A percentile compares a stretch with the other conserved stretches of the same genome.
phyloP scores from a whole-genome alignment of 768 basidiomycete genomes.

The Psilocybe cyanescens region DNA sequence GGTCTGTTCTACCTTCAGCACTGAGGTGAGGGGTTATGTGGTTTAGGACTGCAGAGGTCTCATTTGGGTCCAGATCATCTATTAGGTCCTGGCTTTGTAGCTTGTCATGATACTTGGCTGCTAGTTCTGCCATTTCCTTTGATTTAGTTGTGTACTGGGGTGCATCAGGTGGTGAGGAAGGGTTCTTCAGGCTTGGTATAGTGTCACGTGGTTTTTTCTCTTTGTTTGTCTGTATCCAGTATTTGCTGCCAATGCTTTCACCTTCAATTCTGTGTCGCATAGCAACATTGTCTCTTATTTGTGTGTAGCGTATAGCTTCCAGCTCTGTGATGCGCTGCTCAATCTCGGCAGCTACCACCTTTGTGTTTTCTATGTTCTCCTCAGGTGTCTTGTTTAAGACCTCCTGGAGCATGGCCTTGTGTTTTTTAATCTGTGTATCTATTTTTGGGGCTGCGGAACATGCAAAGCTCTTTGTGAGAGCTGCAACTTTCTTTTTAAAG shows the following conservation, averaged over 20 bases:
- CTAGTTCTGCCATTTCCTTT: not conserved
- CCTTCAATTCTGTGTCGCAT: not conserved
- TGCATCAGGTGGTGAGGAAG: not conserved
- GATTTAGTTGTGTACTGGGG: not conserved
- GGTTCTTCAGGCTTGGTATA: not conserved
- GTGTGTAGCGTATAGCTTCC: not conserved
- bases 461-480: not conserved
- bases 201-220: slow-evolving; percentile 5
- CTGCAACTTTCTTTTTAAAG: not conserved
- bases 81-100: not conserved
- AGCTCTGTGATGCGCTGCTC: not conserved
- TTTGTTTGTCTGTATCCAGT: slow-evolving; percentile 12
- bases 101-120: slow-evolving; percentile 3
- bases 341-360: not conserved
- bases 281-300: slow-evolving; percentile 1
- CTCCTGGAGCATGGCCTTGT: not conserved
- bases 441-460: not conserved
- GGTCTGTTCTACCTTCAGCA: not conserved
- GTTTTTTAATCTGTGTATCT: not conserved
- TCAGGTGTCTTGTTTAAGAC: not conserved
- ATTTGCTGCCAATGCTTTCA: not conserved
- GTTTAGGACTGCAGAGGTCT: not conserved
- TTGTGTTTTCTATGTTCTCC: not conserved
- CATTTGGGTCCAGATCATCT: too few relatives aligned
- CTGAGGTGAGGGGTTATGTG: not conserved